Evolutionary conservation across 192 early-diverging fungal genomes (phyloP).

Genomic region (Rhizoclosmatium globosum): DNA sequence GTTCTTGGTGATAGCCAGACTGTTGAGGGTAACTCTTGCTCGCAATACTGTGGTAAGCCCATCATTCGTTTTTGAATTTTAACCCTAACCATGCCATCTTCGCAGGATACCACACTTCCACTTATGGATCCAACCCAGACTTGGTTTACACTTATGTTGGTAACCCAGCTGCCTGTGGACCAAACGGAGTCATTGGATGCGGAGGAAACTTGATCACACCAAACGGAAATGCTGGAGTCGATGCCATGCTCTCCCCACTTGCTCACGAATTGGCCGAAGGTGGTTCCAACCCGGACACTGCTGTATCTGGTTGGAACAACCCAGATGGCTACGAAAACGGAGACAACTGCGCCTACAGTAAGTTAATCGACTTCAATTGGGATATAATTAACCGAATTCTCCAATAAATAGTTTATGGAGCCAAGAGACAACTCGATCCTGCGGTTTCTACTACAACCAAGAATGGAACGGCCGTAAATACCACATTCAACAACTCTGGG

Average conservation of each 20-base stretch:
- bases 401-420: too few species aligned
- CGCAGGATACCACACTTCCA: not conserved
- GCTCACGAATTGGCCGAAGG: conserved; percentile 47
- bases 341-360: conserved; percentile 48
- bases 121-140: not conserved
- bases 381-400: not conserved
- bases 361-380: conserved; percentile 32
- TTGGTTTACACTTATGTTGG: conserved; percentile 25
- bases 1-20: conserved; percentile 1
- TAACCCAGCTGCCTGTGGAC: conserved; percentile 13
- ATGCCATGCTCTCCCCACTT: conserved; percentile 43
- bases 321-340: conserved; percentile 47
- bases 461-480: conserved; percentile 42
- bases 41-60: conserved; percentile 1
- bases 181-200: conserved; percentile 5
- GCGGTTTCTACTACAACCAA: conserved; percentile 46
- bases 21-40: not conserved
- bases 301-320: conserved; percentile 43
- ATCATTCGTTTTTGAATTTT: not conserved
- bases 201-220: conserved; percentile 24
- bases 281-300: conserved; percentile 45
- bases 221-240: conserved; percentile 41
- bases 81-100: not conserved
- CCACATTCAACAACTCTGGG: conserved; percentile 48
- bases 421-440: not conserved